Evolutionary conservation across 306 rosid genomes (phyloP), one percentile per base, ranked within the genome.

Genomic region (Quercus ilex): DNA sequence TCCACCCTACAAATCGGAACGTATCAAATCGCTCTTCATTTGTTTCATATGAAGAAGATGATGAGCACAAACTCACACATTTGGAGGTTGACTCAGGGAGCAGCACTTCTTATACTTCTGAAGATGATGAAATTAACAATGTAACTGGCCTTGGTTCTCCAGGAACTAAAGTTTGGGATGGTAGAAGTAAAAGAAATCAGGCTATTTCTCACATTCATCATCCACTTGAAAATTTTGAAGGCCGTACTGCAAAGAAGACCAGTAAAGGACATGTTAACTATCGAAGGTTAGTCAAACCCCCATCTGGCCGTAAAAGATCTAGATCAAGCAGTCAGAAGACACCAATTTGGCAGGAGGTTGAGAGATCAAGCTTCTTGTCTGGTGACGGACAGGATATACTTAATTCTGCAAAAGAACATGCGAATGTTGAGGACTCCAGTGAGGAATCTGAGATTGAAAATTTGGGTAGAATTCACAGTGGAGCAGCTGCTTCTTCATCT

Each of bases 321-420:
- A 83, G 90, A 73, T 59, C 85, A 71, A 88, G 85, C 80, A 90
- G 80, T 82, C 80, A 76, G 70, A 83, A 90, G 77, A 12, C 74
- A 69, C 85, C 85, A 51, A 80, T 85, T 38, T 93, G 98, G 99
- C 92, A 93, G 78, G 99, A 96, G 87, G 89, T 96, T 70, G 96
- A 96, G 90, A 96, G 98, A 82, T 88, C 98, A 76, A 93, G 93
- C 83, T 90, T 96, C 85, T 79, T 93, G 81, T 96, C 97, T 77
- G 98, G 99, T 28, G 99, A 93, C 82, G 99, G 99, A 74, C 94
- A 88, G 79, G 99, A 96, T 80, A 90, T 96, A 88, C 98, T 96
- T 19, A 62, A 76, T 68, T 82, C 97, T 60, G 55, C 86, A 69
- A 90, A 86, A 84, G 83, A 73, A 20, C 86, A 53, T 49, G 83